phyloP scores from a whole-genome alignment of 78 protist species.

The Creolimax fragrantissima region DNA sequence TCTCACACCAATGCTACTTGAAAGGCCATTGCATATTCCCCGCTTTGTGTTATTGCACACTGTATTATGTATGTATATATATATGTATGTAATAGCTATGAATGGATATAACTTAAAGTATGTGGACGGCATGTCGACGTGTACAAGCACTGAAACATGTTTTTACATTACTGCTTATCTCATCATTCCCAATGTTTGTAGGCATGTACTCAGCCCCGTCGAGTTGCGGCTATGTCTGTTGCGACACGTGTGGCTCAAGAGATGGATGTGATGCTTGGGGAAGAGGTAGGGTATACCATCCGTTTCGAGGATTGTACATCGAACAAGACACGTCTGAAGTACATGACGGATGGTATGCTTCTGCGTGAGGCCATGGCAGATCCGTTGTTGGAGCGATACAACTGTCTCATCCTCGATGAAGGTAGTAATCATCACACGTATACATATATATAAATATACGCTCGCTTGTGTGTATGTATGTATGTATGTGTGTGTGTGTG shows the following conservation, averaged over 20 bases:
- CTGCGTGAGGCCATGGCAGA: slow-evolving; percentile 96
- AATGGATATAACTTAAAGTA: no score
- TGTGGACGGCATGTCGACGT: no score
- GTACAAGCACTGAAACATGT: no score
- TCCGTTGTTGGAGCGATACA: slow-evolving; percentile 73
- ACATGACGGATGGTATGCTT: slow-evolving; percentile 95
- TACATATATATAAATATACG: neutral
- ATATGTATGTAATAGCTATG: no score
- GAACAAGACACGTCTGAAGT: slow-evolving; percentile 74
- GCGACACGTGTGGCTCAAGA: slow-evolving; percentile 95
- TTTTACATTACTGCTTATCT: no score
- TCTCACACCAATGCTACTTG: no score
- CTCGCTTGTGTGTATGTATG: neutral
- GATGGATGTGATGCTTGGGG: slow-evolving; percentile 93
- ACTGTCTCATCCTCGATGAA: slow-evolving; percentile 93
- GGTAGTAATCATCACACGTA: no score
- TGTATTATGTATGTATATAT: no score
- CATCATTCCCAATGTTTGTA: no score
- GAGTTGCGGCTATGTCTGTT: slow-evolving; percentile 91
- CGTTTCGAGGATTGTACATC: slow-evolving; percentile 94
- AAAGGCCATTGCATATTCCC: no score
- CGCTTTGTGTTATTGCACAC: no score
- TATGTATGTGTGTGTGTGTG: neutral
- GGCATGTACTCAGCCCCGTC: slow-evolving; percentile 58
- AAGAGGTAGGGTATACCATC: slow-evolving; percentile 90